Evolutionary conservation across 140 eudicot genomes (phyloP).

Genomic region (Anethum foeniculum): DNA sequence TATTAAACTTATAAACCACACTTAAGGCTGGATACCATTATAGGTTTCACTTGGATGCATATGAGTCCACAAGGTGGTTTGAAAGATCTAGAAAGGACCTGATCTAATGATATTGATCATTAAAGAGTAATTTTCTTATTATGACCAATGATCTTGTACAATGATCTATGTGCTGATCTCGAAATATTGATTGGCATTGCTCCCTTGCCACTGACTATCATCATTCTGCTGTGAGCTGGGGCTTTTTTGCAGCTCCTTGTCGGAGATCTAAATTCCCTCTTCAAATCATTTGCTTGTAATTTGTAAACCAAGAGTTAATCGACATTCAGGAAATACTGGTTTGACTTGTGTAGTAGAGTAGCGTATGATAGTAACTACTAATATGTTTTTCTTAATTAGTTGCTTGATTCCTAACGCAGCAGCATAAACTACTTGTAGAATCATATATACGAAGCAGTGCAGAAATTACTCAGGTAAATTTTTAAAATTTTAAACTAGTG

Average conservation of each 20-base stretch:
- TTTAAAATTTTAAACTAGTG: not conserved
- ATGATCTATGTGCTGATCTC: not conserved
- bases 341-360: not conserved
- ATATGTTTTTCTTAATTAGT: not conserved
- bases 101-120: not conserved
- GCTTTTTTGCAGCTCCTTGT: not conserved
- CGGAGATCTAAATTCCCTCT: not conserved
- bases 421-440: not conserved
- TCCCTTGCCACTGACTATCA: not conserved
- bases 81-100: not conserved
- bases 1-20: conserved; percentile 2
- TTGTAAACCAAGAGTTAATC: not conserved
- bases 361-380: not conserved
- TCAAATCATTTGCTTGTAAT: not conserved
- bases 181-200: not conserved
- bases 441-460: not conserved
- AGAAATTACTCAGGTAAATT: not conserved
- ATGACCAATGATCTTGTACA: not conserved
- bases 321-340: not conserved
- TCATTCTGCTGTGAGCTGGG: not conserved
- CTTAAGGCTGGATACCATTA: conserved; percentile 12
- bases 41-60: conserved; percentile 14
- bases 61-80: not conserved
- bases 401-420: not conserved
- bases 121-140: not conserved